Percentiles rank a stretch among this genome's conserved stretches.
phyloP scores from a whole-genome alignment of 805 yeast genomes.

The Pichia insulana region DNA sequence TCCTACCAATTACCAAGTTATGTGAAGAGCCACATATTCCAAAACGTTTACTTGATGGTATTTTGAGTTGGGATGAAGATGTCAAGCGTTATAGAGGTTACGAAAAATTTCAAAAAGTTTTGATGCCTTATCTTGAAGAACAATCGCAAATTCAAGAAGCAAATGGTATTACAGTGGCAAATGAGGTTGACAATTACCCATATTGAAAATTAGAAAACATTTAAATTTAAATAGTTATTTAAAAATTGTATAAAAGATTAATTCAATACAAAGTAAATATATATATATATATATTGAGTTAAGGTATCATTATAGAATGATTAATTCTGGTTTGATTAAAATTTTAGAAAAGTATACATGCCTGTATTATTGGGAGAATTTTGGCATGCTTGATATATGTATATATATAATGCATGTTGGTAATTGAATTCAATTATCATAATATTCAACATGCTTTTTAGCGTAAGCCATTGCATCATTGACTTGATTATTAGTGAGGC shows the following conservation, averaged over 20 bases:
- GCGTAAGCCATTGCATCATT: slow-evolving; percentile 65
- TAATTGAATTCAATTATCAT: slow-evolving; percentile 17
- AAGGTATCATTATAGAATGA: too few relatives aligned
- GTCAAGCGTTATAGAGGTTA: slow-evolving; percentile 56
- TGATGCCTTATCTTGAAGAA: slow-evolving; percentile 45
- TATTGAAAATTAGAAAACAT: slow-evolving; percentile 20
- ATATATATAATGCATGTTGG: too few relatives aligned
- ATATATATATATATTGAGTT: too few relatives aligned
- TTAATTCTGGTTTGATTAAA: not conserved
- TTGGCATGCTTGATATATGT: too few relatives aligned
- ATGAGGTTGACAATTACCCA: slow-evolving; percentile 36
- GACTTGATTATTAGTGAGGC: slow-evolving; percentile 57
- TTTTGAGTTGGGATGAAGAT: slow-evolving; percentile 50
- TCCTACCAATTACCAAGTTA: slow-evolving; percentile 44
- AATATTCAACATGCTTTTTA: slow-evolving; percentile 66
- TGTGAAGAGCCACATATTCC: slow-evolving; percentile 56
- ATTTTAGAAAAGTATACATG: not conserved
- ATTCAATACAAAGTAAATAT: too few relatives aligned
- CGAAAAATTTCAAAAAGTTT: slow-evolving; percentile 41
- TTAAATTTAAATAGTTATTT: not conserved
- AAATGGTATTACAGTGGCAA: slow-evolving; percentile 32
- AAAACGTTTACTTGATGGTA: slow-evolving; percentile 48
- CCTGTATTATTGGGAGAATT: not conserved
- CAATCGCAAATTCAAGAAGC: slow-evolving; percentile 41
- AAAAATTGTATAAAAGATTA: not conserved